Evolutionary conservation across 2,329 filamentous ascomycete species (phyloP).

Genomic region (Calonectria montana): DNA sequence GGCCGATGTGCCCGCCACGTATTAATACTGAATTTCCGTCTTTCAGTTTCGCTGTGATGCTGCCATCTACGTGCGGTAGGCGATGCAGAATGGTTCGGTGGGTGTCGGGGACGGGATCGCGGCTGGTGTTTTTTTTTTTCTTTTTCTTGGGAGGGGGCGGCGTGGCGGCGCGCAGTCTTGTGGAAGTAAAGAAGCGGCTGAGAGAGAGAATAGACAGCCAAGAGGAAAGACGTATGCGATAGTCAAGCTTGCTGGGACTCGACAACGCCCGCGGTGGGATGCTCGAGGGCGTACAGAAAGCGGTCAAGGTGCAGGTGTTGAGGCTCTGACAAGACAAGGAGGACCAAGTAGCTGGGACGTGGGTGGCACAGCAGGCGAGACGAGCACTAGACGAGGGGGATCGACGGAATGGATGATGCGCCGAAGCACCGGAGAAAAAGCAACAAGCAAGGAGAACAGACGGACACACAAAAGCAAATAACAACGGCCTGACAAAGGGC

Average conservation of each 20-base stretch:
- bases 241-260: neutral
- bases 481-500: neutral
- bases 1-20: slow-evolving; percentile 16
- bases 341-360: slow-evolving; percentile 1
- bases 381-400: neutral
- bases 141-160: neutral
- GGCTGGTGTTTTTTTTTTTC: neutral
- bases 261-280: slow-evolving; percentile 5
- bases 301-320: neutral
- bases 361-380: neutral
- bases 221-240: neutral
- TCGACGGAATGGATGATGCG: slow-evolving; percentile 3
- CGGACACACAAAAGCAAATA: neutral
- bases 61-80: slow-evolving; percentile 38
- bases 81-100: neutral
- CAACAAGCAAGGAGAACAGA: neutral
- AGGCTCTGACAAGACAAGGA: slow-evolving; percentile 1
- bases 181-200: neutral
- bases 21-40: slow-evolving; percentile 23
- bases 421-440: neutral
- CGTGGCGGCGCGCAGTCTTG: neutral
- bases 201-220: neutral
- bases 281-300: neutral
- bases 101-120: neutral
- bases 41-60: slow-evolving; percentile 27